Evolutionary conservation across 768 basidiomycete genomes (phyloP), one percentile per base, ranked within the genome.

Genomic region (Amanita rimosa): DNA sequence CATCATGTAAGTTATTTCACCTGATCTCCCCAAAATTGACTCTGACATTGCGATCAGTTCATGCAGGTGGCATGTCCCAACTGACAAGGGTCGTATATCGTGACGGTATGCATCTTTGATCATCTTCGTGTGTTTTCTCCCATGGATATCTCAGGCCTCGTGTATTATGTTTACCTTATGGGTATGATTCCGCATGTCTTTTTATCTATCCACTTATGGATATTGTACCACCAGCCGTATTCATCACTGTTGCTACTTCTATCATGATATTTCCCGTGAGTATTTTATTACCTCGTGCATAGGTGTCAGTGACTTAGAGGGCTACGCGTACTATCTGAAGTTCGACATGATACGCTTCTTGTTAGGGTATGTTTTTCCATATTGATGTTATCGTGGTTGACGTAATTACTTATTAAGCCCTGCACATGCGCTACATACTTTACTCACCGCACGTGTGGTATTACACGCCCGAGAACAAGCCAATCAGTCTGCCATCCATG

Each of bases 151-250:
- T 21, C 27, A 48, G 47, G 47, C 29, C 37, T 48, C n/a, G 24
- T 39, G 38, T 48, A 48, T 27, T 48, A 48, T 29, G 11, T 48
- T 22, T 48, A 48, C 29, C 37, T 48, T 27, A 48, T 48, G 47
- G 38, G 47, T 48, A 40, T 14, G 29, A 16, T 35, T 39, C 10
- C 17, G 19, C 35, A 26, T 22, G 26, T 17, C 27, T 21, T 6
- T 13, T n/a, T 21, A 13, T n/a, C 19, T 22, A 17, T 24, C 13
- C 36, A 31, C 5, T 22, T 22, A 24, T 22, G 16, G 21, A 35
- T 33, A 22, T 9, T 17, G 27, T 13, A 21, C 19, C 16, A 1
- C 17, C 35, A 46, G 45, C 24, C 19, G 22, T 21, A 14, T 46
- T 37, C 35, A 11, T 48, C 24, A 1, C 10, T 48, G 38, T 24